Conservation (phyloP, 441 rosid genomes). For the Erodium moschatum region DNA sequence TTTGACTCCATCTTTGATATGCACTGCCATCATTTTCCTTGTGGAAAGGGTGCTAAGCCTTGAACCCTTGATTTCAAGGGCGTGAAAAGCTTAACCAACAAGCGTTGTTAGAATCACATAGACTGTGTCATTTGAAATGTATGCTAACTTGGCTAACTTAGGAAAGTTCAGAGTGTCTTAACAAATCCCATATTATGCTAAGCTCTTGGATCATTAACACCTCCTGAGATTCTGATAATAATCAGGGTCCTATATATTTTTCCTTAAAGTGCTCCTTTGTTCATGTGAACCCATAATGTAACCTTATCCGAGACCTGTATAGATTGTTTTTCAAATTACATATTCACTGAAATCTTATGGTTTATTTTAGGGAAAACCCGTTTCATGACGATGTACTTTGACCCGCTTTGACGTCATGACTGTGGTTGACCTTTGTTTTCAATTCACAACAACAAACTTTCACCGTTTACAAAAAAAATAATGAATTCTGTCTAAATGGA, state of each 20-base stretch:
- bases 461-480: too few species aligned
- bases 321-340: background rate
- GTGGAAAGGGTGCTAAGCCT: background rate
- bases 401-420: too few species aligned
- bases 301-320: background rate
- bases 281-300: background rate
- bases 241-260: background rate
- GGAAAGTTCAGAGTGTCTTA: background rate
- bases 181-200: background rate
- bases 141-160: background rate
- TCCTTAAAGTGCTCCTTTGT: background rate
- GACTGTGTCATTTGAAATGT: background rate
- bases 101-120: background rate
- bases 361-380: too few species aligned
- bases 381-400: too few species aligned
- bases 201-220: too few species aligned
- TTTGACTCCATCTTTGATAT: constrained; percentile 14
- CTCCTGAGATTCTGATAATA: background rate
- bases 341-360: too few species aligned
- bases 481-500: too few species aligned
- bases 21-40: background rate
- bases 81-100: background rate
- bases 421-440: too few species aligned
- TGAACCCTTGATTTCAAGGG: background rate
- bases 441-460: too few species aligned